Conservation (phyloP, 768 basidiomycete genomes). For the Termitomyces heimii region DNA sequence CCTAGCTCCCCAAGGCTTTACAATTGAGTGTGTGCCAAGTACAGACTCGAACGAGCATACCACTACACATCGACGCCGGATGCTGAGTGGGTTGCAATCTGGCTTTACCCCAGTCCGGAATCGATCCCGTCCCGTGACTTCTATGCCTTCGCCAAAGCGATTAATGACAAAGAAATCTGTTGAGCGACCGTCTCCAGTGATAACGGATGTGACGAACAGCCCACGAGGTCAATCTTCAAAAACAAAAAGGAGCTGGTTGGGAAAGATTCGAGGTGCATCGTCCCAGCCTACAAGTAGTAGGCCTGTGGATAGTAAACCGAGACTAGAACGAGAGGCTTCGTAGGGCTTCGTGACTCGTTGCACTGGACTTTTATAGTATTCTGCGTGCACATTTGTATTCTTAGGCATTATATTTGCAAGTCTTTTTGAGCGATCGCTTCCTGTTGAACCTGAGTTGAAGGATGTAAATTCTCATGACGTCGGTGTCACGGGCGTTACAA, state of each 20-base stretch:
- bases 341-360: slow-evolving; percentile 6
- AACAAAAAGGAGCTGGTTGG: slow-evolving; percentile 64
- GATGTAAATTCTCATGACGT: background rate
- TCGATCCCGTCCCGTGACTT: slow-evolving; percentile 33
- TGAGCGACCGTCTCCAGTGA: slow-evolving; percentile 30
- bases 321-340: slow-evolving; percentile 11
- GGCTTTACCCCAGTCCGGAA: slow-evolving; percentile 73
- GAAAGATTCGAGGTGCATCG: slow-evolving; percentile 55
- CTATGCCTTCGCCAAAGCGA: slow-evolving; percentile 48
- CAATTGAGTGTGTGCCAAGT: slow-evolving; percentile 43
- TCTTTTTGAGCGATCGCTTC: background rate
- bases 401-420: slow-evolving; percentile 13
- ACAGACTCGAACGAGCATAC: slow-evolving; percentile 25
- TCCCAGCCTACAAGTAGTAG: slow-evolving; percentile 20
- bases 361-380: slow-evolving; percentile 17
- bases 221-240: slow-evolving; percentile 41
- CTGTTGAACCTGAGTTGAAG: too few species aligned
- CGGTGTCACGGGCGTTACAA: background rate
- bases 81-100: slow-evolving; percentile 48
- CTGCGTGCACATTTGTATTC: slow-evolving; percentile 22
- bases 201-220: slow-evolving; percentile 64
- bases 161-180: slow-evolving; percentile 17
- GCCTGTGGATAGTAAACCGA: slow-evolving; percentile 13
- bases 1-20: slow-evolving; percentile 63
- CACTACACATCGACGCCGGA: slow-evolving; percentile 53